Base-by-base conservation (phyloP, 495 filamentous ascomycete genomes). In the Antarctomyces pellizariae region DNA sequence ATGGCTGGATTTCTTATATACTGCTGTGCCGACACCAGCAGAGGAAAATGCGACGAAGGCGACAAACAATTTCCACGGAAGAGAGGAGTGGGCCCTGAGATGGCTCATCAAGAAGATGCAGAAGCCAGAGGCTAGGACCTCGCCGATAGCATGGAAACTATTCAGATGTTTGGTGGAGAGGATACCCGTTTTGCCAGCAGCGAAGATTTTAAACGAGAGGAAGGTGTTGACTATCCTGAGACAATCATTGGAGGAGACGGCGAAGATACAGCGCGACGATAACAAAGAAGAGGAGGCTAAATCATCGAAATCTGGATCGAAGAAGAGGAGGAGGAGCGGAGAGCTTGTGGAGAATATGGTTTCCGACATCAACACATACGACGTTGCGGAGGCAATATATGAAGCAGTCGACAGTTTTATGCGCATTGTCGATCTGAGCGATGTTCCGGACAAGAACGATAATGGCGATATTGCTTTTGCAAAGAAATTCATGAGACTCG, bases 31-130 rank as follows among this genome's bases (percentile, higher is more conserved):
- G 36, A 46, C 11, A 47, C 42, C 28, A 41, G 46, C 36, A 37
- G 38, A 30, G 26, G 45, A 38, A 36, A 35, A 29, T 31, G 44
- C 22, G 20, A 38, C 16, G 33, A 39, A 29, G 34, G 27, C 13
- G 30, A 10, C 28, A 13, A 16, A 26, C 4, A 38, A 26, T 11
- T 22, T 22, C 11, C 35, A 41, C 35, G 35, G 55, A 12, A 59
- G 67, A 45, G 60, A 67, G 35, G 67, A 75, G 45, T 75, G 67
- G 67, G 52, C 70, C 5, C 42, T 73, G 13, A 54, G 59, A 35
- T 78, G 72, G 72, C 42, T 76, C 14, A 50, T 76, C 34, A 70
- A 68, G 40, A 67, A 57, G 36, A 31, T 73, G 9, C 54, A 62
- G 25, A 38, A 44, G 12, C 40, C 41, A 10, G 36, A 33, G 13